A percentile compares a stretch with the other conserved stretches of the same genome.
Evolutionary conservation across 2,329 filamentous ascomycete species (phyloP).

Genomic region (Penicillium sp.): DNA sequence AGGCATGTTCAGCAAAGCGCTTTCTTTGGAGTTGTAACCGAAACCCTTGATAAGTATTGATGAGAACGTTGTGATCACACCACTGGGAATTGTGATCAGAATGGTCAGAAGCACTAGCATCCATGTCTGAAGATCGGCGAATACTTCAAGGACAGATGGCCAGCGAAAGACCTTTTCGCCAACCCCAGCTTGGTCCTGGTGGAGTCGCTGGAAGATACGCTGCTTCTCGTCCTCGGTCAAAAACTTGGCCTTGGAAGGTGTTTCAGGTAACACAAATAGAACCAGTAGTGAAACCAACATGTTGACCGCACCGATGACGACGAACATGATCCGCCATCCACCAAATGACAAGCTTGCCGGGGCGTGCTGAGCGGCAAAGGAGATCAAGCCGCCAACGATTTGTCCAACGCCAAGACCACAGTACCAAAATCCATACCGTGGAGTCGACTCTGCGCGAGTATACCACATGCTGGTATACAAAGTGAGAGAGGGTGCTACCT

Average conservation of each 20-base stretch:
- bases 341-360: constrained; percentile 15
- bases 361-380: constrained; percentile 31
- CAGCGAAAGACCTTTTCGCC: constrained; percentile 20
- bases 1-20: constrained; percentile 47
- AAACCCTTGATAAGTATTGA: constrained; percentile 43
- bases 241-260: constrained; percentile 20
- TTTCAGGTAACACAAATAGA: constrained; percentile 22
- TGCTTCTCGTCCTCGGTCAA: constrained; percentile 21
- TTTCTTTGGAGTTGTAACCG: constrained; percentile 43
- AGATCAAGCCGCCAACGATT: constrained; percentile 30
- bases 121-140: constrained; percentile 23
- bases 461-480: constrained; percentile 32
- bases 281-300: constrained; percentile 20
- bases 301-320: constrained; percentile 27
- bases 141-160: constrained; percentile 20
- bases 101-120: constrained; percentile 31
- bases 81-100: constrained; percentile 41
- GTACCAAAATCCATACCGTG: constrained; percentile 31
- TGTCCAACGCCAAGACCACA: constrained; percentile 29
- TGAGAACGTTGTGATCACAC: constrained; percentile 47
- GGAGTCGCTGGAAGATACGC: constrained; percentile 17
- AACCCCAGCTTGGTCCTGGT: constrained; percentile 18
- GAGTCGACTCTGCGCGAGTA: constrained; percentile 24
- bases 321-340: constrained; percentile 31
- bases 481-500: constrained; percentile 24